Base-by-base conservation (phyloP, 805 yeast genomes). In the Yamadazyma laniorum region DNA sequence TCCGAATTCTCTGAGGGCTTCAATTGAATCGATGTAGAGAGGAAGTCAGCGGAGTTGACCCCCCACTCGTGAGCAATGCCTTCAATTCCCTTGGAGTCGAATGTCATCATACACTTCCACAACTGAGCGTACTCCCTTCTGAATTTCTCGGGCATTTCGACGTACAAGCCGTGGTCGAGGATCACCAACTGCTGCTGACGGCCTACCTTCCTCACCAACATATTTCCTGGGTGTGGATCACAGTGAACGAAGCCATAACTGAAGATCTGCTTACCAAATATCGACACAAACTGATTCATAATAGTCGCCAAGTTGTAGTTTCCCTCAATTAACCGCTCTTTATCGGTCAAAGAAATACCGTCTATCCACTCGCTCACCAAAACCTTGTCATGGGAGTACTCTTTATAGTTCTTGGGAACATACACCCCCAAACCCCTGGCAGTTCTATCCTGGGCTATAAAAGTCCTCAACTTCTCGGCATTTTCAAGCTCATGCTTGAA, bases 191-290 rank as follows among this genome's bases (percentile, higher is more conserved):
- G 78, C 49, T 75, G 83, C 25, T 56, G 53, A 2, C 63, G 63
- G 2, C 43, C 29, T 3, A 34, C 27, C 11, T 61, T 55, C 26
- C 89, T 61, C 3, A 80, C 77, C 39, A 85, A 53, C 47, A 85
- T 58, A 54, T 85, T 85, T 5, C 95, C 95, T 1, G 93, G 93
- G 50, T 85, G 95, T 9, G 91, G 86, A 52, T 82, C 90, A 37
- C 85, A 75, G 53, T 82, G 89, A 13, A 82, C 78, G 22, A 75
- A 64, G 5, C 87, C 88, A 74, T 82, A 82, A 21, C 67, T 59
- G 55, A 80, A 83, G 13, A 80, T 75, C 59, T 79, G 85, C 43
- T 72, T 67, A 16, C 79, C 75, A 47, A 74, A 75, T 14, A 77
- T 64, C 33, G 61, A 61, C 32, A 79, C 61, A 47, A 81, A 74